phyloP scores from a whole-genome alignment of 116 monocot genomes.

The Dioscorea cayenensis region DNA sequence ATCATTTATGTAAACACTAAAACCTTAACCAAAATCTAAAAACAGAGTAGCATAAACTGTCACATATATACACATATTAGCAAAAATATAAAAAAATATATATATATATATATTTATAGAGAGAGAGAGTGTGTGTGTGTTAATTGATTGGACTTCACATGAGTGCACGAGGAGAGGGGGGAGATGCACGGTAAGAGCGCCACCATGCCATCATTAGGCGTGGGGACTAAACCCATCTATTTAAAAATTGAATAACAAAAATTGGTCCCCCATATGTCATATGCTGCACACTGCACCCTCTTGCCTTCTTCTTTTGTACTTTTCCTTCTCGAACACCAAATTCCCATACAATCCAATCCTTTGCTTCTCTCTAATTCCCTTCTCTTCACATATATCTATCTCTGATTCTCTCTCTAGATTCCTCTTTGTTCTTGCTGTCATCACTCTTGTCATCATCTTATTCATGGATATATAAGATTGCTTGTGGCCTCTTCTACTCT shows the following conservation, averaged over 20 bases:
- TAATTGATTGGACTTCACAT: constrained; percentile 41
- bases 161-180: constrained; percentile 32
- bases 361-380: background rate
- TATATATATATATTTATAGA: background rate
- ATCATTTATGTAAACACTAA: no score
- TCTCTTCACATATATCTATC: background rate
- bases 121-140: background rate
- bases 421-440: no score
- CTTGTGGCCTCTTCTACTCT: no score
- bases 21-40: no score
- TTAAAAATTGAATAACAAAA: constrained; percentile 11
- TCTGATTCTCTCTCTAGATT: no score
- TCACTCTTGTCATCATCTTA: no score
- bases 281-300: background rate
- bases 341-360: background rate
- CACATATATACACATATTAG: background rate
- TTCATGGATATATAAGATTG: no score
- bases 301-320: constrained; percentile 12
- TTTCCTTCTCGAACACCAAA: constrained; percentile 14
- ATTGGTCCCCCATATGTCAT: no score
- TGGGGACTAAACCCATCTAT: constrained; percentile 12
- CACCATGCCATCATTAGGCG: constrained; percentile 25
- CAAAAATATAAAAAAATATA: background rate
- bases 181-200: background rate
- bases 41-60: no score